Conservation (phyloP, 441 rosid genomes). For the Dalechampia spathulata region DNA sequence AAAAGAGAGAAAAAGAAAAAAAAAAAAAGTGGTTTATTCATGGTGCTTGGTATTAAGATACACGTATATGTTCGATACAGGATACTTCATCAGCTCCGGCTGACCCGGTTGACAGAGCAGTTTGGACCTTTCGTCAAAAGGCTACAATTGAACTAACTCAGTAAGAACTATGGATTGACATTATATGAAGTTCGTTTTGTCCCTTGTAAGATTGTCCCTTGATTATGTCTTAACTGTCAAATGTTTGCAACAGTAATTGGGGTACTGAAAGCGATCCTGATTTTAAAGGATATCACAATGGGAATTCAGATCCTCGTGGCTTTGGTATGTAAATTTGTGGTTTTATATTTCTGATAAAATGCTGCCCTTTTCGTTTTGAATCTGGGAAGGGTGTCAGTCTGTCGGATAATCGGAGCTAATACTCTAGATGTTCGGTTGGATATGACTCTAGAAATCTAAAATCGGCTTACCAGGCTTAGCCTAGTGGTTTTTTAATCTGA, state of each 20-base stretch:
- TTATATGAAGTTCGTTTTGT: background rate
- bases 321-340: conserved; percentile 44
- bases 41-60: conserved; percentile 3
- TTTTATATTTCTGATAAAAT: background rate
- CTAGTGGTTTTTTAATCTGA: background rate
- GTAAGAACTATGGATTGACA: conserved; percentile 27
- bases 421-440: too few species aligned
- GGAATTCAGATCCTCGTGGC: conserved; percentile 90
- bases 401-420: too few species aligned
- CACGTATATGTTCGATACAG: conserved; percentile 26
- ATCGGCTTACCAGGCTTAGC: too few species aligned
- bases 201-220: background rate
- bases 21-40: too few species aligned
- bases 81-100: conserved; percentile 61
- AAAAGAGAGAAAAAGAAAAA: too few species aligned
- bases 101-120: conserved; percentile 63
- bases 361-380: too few species aligned
- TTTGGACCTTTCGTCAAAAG: conserved; percentile 68
- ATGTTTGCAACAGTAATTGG: conserved; percentile 61
- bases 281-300: conserved; percentile 87
- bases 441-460: too few species aligned
- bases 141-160: conserved; percentile 87
- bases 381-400: too few species aligned
- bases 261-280: conserved; percentile 89
- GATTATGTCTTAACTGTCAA: conserved; percentile 11